A percentile compares a stretch with the other conserved stretches of the same genome.
These are phyloP conservation scores for Cyclaneusma minus DNA, from an alignment of 2,329 filamentous ascomycete genomes.

Conservation along the genomic window DNA sequence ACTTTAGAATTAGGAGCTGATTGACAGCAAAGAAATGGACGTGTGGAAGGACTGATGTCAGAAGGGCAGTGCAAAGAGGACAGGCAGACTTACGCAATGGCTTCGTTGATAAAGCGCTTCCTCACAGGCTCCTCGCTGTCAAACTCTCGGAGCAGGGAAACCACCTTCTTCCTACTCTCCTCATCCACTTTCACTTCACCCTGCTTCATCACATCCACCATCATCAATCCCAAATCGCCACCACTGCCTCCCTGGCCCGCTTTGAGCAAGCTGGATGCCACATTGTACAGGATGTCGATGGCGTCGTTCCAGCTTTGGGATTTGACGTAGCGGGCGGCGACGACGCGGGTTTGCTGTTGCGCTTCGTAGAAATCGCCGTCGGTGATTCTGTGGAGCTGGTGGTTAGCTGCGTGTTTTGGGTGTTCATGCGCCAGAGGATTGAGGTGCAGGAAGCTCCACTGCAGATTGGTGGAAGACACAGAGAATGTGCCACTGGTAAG, in stretches of 20 bases:
- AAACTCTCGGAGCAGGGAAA: conserved; percentile 71
- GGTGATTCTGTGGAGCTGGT: conserved; percentile 54
- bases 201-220: conserved; percentile 85
- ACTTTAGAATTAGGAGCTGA: no score
- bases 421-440: not conserved
- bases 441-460: no score
- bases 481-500: conserved; percentile 2
- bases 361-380: conserved; percentile 96
- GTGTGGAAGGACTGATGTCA: conserved; percentile 1
- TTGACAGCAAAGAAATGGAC: conserved; percentile 1
- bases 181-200: conserved; percentile 65
- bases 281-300: conserved; percentile 71
- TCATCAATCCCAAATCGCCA: conserved; percentile 73
- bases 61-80: conserved; percentile 3
- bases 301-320: conserved; percentile 70
- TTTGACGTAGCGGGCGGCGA: conserved; percentile 88
- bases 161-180: conserved; percentile 55
- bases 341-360: conserved; percentile 93
- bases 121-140: conserved; percentile 71
- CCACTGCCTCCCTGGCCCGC: conserved; percentile 90
- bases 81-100: conserved; percentile 45
- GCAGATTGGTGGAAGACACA: conserved; percentile 5
- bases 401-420: conserved; percentile 3
- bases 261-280: conserved; percentile 72
- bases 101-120: conserved; percentile 82